Conservation (phyloP, 257 asterid species). For the Scutellaria minor region DNA sequence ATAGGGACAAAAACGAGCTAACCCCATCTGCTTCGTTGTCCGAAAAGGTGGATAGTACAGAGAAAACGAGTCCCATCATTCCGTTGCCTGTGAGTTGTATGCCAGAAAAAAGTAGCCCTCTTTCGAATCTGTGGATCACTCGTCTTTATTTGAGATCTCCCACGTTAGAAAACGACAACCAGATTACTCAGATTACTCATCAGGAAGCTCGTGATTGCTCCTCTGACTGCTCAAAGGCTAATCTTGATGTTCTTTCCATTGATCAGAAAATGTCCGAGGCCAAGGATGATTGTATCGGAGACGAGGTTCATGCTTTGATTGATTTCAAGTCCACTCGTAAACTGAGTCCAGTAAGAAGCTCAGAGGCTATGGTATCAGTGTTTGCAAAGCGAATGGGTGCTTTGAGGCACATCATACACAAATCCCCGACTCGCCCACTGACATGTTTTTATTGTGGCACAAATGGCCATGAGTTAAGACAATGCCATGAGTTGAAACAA, state of each 20-base stretch:
- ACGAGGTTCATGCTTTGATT: slow-evolving; percentile 27
- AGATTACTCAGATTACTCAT: slow-evolving; percentile 26
- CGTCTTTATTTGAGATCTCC: slow-evolving; percentile 50
- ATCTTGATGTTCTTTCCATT: slow-evolving; percentile 32
- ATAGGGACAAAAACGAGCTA: slow-evolving; percentile 13
- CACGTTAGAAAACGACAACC: slow-evolving; percentile 35
- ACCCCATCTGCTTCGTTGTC: slow-evolving; percentile 36
- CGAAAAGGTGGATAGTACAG: slow-evolving; percentile 31
- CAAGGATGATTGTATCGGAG: slow-evolving; percentile 26
- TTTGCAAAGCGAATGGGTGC: slow-evolving; percentile 77
- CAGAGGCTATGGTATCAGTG: slow-evolving; percentile 60
- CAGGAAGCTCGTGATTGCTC: slow-evolving; percentile 32
- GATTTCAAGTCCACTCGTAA: too few relatives aligned
- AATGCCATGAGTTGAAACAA: slow-evolving; percentile 51
- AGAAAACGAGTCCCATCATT: slow-evolving; percentile 26
- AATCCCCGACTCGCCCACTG: slow-evolving; percentile 29
- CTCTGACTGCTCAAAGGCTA: slow-evolving; percentile 23
- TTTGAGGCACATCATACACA: slow-evolving; percentile 45
- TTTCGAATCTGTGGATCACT: slow-evolving; percentile 70
- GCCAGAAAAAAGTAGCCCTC: slow-evolving; percentile 44
- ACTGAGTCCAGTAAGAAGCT: slow-evolving; percentile 28
- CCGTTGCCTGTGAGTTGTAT: slow-evolving; percentile 33
- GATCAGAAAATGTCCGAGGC: slow-evolving; percentile 35
- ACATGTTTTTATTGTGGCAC: slow-evolving; percentile 67
- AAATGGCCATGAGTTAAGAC: slow-evolving; percentile 54